Percentiles rank a stretch among this genome's conserved stretches.
phyloP scores from a whole-genome alignment of 352 stramenopile genomes.

The Phytophthora citricola region DNA sequence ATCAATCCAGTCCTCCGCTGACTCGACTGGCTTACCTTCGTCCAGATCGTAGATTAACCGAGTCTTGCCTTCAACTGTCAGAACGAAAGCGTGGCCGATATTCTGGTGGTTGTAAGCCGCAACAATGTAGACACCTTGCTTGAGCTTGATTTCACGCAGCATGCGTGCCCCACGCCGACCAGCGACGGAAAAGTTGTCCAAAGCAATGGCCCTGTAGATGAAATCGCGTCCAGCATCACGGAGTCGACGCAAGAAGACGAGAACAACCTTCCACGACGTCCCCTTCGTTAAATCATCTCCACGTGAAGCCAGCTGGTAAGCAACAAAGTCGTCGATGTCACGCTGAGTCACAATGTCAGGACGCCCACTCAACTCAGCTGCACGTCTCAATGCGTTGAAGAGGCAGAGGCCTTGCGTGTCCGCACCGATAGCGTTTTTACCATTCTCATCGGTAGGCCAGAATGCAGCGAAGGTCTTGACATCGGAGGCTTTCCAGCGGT shows the following conservation, averaged over 20 bases:
- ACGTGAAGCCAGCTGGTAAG: not conserved
- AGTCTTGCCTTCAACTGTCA: no score
- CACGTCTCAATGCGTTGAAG: constrained; percentile 8
- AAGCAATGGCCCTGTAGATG: constrained; percentile 9
- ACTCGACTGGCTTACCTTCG: no score
- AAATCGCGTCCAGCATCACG: constrained; percentile 14
- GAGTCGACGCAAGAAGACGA: not conserved
- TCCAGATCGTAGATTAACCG: no score
- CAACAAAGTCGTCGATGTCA: constrained; percentile 10
- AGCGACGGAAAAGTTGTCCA: constrained; percentile 15
- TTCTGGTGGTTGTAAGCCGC: no score
- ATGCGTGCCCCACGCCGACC: no score
- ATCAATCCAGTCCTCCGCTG: no score
- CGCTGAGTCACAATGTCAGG: constrained; percentile 3
- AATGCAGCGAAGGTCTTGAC: not conserved
- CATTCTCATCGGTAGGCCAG: not conserved
- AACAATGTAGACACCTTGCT: no score
- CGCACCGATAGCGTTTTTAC: not conserved
- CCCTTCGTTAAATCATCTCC: constrained; percentile 3
- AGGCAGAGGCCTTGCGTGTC: not conserved
- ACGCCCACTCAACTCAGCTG: not conserved
- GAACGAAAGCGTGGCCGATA: no score
- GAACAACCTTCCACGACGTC: constrained; percentile 4
- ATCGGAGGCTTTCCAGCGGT: not conserved
- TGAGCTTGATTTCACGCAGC: no score